These are phyloP conservation scores for Wilcoxina mikolae DNA, from an alignment of 495 filamentous ascomycete genomes.

Conservation along the genomic window DNA sequence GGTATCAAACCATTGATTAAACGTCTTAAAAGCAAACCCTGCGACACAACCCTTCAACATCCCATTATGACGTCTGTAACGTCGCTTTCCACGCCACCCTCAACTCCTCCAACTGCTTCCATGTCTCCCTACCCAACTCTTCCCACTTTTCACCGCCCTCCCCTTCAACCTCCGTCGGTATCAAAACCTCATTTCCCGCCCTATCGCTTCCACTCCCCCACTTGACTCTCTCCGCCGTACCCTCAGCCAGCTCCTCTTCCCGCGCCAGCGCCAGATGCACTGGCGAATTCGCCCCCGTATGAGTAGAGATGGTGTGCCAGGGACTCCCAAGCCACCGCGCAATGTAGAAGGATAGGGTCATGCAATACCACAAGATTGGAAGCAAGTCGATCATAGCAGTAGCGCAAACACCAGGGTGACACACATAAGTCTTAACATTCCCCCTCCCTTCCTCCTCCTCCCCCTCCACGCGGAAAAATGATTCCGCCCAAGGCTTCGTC, in stretches of 20 bases:
- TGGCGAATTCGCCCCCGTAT: slow-evolving; percentile 60
- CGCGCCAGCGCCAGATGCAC: slow-evolving; percentile 64
- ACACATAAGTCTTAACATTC: slow-evolving; percentile 46
- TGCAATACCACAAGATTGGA: slow-evolving; percentile 47
- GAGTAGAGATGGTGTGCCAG: slow-evolving; percentile 64
- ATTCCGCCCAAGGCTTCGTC: slow-evolving; percentile 40
- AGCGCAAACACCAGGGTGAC: slow-evolving; percentile 75
- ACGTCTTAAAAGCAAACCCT: too few relatives aligned
- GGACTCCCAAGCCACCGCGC: slow-evolving; percentile 69
- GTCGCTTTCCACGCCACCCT: slow-evolving; percentile 60
- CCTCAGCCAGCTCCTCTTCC: slow-evolving; percentile 48
- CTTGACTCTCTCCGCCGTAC: slow-evolving; percentile 53
- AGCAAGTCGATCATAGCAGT: slow-evolving; percentile 64
- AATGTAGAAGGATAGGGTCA: slow-evolving; percentile 51
- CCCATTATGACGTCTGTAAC: too few relatives aligned
- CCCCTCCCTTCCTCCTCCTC: slow-evolving; percentile 14
- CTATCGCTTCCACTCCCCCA: slow-evolving; percentile 63
- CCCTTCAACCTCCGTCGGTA: slow-evolving; percentile 63
- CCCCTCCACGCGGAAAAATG: slow-evolving; percentile 28
- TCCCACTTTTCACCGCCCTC: slow-evolving; percentile 61
- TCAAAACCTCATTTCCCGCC: slow-evolving; percentile 43
- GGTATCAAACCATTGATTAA: too few relatives aligned
- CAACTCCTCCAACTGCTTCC: slow-evolving; percentile 75
- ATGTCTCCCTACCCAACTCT: slow-evolving; percentile 52
- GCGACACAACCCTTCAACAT: too few relatives aligned